Percentiles rank a stretch among this genome's conserved stretches.
These are phyloP conservation scores for Candida sojae DNA, from an alignment of 1,139 yeast genomes.

Conservation along the genomic window DNA sequence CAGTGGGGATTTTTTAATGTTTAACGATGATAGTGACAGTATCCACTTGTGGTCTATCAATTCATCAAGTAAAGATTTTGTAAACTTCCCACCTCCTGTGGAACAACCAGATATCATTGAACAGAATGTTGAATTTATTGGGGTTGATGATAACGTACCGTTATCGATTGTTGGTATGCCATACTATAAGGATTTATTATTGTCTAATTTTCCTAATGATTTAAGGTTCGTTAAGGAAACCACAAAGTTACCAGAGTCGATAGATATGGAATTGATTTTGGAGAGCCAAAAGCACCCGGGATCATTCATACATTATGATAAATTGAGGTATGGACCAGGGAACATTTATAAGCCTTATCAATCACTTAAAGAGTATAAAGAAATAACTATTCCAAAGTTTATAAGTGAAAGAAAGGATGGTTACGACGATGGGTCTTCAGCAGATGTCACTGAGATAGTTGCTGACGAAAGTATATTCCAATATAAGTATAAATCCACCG, in stretches of 20 bases:
- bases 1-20: conserved; percentile 77
- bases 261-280: conserved; percentile 40
- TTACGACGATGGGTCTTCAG: conserved; percentile 3
- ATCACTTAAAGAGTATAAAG: conserved; percentile 29
- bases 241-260: conserved; percentile 48
- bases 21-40: conserved; percentile 65
- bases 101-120: conserved; percentile 50
- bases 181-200: conserved; percentile 71
- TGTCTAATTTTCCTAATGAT: conserved; percentile 79
- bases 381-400: conserved; percentile 55
- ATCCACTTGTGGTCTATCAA: conserved; percentile 75
- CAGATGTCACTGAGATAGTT: conserved; percentile 9
- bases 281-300: conserved; percentile 18
- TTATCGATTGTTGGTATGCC: conserved; percentile 83
- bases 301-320: conserved; percentile 49
- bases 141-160: conserved; percentile 51
- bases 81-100: conserved; percentile 48
- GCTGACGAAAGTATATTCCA: conserved; percentile 31
- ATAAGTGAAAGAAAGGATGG: conserved; percentile 59
- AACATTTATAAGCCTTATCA: conserved; percentile 51
- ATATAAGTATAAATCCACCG: conserved; percentile 15
- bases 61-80: conserved; percentile 40
- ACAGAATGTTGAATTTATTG: conserved; percentile 25
- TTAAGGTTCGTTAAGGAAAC: conserved; percentile 56
- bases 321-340: conserved; percentile 54